Base-by-base conservation (phyloP, 2,329 filamentous ascomycete species). In the Peltaster fructicola region DNA sequence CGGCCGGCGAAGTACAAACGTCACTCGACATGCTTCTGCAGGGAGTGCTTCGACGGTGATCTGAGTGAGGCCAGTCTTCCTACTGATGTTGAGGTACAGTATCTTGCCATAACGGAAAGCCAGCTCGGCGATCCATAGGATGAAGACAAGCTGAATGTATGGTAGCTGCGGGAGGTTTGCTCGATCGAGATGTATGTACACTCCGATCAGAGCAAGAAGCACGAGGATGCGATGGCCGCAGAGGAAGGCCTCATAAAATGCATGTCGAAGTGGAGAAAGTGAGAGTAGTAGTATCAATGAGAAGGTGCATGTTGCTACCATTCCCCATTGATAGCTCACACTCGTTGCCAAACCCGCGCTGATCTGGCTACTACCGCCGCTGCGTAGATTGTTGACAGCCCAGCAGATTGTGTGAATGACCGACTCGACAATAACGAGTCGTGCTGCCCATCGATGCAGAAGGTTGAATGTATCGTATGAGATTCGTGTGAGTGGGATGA, bases 401-500 rank as follows among this genome's bases (percentile, higher is more conserved):
- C 82, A 93, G 20, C 68, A 67, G 17, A 68, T 40, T 2, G 72
- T 73, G 51, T 90, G 80, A 8, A 74, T 59, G 23, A 81, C 39
- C n/a, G 64, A 54, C 47, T 85, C 72, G 2, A 73, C 29, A 13
- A 80, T 66, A 19, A 77, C 65, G 20, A 84, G 68, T 14, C 80
- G 67, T 14, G 78, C 80, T 33, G 80, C 66, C 78, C 79, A 90
- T 35, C 80, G 68, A 50, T 90, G 80, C 24, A 88, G 57, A 6
- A 88, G 70, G 48, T 95, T 95, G 63, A 90, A 95, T 1, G 84
- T 91, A 51, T 95, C 88, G 54, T 93, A 98, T 50, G 79, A 85
- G 48, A 95, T 75, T 40, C 75, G 69, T 29, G 95, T 63, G 16
- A 90, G 51, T 3, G 61, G 51, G 44, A 95, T 93, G 23, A 93